These are phyloP conservation scores for Lepidopterella palustris DNA, from an alignment of 495 filamentous ascomycete genomes.

Conservation along the genomic window DNA sequence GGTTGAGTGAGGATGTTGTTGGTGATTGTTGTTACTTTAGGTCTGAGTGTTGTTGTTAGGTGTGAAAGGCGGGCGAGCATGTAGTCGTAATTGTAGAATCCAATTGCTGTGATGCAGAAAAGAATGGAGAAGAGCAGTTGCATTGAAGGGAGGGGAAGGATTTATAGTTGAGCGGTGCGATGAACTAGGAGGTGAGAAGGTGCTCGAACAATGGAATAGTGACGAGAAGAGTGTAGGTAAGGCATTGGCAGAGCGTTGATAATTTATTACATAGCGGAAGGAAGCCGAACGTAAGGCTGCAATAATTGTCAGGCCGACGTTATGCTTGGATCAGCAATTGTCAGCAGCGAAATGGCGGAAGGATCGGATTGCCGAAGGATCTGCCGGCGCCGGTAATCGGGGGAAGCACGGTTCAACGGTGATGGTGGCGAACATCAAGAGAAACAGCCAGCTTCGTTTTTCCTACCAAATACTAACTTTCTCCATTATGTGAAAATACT, in stretches of 20 bases:
- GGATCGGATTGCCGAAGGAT: too few species aligned
- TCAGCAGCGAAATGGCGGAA: neutral
- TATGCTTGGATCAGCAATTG: neutral
- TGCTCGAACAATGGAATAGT: slow-evolving; percentile 10
- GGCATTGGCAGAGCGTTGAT: neutral
- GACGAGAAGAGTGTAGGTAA: neutral
- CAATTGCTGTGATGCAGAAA: slow-evolving; percentile 33
- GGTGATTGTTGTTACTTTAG: slow-evolving; percentile 9
- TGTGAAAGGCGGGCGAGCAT: slow-evolving; percentile 27
- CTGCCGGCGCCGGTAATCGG: too few species aligned
- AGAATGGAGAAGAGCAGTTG: slow-evolving; percentile 30
- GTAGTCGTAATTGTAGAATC: slow-evolving; percentile 28
- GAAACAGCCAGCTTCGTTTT: too few species aligned
- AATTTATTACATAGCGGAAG: neutral
- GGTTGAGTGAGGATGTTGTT: slow-evolving; percentile 2
- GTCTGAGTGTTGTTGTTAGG: slow-evolving; percentile 13
- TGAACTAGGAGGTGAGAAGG: slow-evolving; percentile 17
- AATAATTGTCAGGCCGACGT: neutral
- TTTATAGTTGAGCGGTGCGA: slow-evolving; percentile 28
- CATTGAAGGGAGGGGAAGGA: slow-evolving; percentile 24
- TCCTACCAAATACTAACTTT: too few species aligned
- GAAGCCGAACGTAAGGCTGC: neutral
- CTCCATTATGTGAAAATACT: too few species aligned
- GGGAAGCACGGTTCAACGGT: too few species aligned
- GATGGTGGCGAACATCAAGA: neutral